Percentiles rank a stretch among this genome's conserved stretches.
phyloP scores from a whole-genome alignment of 371 early-diverging fungal species.

The Mortierella sp. region DNA sequence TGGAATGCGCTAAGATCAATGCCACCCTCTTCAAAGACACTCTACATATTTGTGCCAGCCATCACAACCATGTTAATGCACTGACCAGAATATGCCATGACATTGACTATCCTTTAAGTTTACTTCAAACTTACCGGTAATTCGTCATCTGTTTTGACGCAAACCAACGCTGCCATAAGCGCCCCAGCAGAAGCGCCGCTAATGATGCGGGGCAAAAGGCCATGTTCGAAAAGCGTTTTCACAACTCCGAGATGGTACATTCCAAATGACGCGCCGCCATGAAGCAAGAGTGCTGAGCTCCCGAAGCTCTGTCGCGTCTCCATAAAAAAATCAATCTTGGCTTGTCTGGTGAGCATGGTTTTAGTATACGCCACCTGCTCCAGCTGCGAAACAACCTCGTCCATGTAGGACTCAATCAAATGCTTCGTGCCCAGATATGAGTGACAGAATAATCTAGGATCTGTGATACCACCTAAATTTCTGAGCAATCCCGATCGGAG shows the following conservation, averaged over 20 bases:
- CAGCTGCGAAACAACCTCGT: slow-evolving; percentile 71
- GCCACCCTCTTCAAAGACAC: slow-evolving; percentile 70
- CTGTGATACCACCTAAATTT: slow-evolving; percentile 81
- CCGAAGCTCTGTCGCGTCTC: slow-evolving; percentile 79
- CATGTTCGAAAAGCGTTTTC: slow-evolving; percentile 75
- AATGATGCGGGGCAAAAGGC: slow-evolving; percentile 77
- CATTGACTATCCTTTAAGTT: not conserved
- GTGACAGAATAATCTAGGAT: slow-evolving; percentile 69
- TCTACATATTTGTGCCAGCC: slow-evolving; percentile 34
- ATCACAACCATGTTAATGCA: not conserved
- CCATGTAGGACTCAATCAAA: slow-evolving; percentile 79
- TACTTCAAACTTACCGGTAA: slow-evolving; percentile 64
- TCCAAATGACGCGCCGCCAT: slow-evolving; percentile 80
- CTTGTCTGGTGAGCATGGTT: slow-evolving; percentile 61
- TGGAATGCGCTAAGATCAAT: slow-evolving; percentile 76
- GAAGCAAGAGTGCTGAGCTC: slow-evolving; percentile 76
- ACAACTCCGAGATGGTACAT: slow-evolving; percentile 82
- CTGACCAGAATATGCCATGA: not conserved
- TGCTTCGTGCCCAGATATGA: slow-evolving; percentile 77
- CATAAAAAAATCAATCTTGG: slow-evolving; percentile 76
- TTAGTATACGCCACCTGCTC: slow-evolving; percentile 67
- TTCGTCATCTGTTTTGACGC: slow-evolving; percentile 79
- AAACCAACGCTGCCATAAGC: slow-evolving; percentile 78
- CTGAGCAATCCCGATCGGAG: slow-evolving; percentile 73
- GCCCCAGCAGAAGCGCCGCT: slow-evolving; percentile 81